These are phyloP conservation scores for Leucocoprinus sp. DNA, from an alignment of 768 basidiomycete genomes.

Conservation along the genomic window DNA sequence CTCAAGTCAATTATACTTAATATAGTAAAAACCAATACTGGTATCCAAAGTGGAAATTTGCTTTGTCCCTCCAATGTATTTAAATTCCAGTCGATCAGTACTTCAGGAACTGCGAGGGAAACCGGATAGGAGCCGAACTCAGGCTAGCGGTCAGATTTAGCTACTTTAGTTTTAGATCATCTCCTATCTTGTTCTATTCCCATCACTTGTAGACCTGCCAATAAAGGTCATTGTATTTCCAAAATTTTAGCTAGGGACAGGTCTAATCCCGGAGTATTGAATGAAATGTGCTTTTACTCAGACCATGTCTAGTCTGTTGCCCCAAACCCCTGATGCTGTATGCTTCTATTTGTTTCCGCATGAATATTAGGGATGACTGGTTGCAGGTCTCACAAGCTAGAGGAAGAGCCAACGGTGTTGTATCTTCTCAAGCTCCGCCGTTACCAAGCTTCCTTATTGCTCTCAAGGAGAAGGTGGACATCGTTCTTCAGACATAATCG, in stretches of 20 bases:
- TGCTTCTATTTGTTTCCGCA: not conserved
- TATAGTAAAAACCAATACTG: too few relatives aligned
- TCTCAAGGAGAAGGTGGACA: constrained; percentile 33
- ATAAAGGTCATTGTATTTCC: too few relatives aligned
- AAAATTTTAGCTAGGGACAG: not conserved
- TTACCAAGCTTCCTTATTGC: constrained; percentile 29
- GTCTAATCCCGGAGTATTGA: not conserved
- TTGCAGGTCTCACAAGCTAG: constrained; percentile 9
- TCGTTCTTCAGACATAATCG: not conserved
- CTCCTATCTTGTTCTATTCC: too few relatives aligned
- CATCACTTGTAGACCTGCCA: too few relatives aligned
- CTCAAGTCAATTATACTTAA: too few relatives aligned
- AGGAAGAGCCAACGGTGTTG: constrained; percentile 12
- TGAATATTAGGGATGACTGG: not conserved
- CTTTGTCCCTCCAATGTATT: too few relatives aligned
- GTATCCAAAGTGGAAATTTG: too few relatives aligned
- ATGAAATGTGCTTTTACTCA: not conserved
- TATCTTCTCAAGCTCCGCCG: constrained; percentile 9
- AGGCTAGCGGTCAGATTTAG: too few relatives aligned
- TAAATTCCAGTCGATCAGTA: too few relatives aligned
- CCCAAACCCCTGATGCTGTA: constrained; percentile 7
- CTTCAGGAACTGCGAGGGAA: too few relatives aligned
- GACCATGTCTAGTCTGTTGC: constrained; percentile 9
- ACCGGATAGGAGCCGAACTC: too few relatives aligned
- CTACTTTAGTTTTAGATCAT: too few relatives aligned